These are phyloP conservation scores for Lodderomyces margitis DNA, from an alignment of 1,139 yeast genomes.

Conservation along the genomic window DNA sequence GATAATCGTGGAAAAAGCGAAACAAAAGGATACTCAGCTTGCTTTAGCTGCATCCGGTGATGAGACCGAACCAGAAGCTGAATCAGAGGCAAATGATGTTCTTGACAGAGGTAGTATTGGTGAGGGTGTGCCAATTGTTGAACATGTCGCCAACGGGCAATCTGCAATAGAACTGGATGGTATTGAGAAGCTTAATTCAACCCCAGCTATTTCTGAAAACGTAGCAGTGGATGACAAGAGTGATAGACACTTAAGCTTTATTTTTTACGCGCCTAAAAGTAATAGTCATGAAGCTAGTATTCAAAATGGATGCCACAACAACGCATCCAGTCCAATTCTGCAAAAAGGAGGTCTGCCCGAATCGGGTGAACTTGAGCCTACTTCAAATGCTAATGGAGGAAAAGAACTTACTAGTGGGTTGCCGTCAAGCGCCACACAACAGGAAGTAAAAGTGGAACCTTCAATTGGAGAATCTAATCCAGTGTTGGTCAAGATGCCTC, in stretches of 20 bases:
- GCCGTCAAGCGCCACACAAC: too few species aligned
- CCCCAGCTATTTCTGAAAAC: not conserved
- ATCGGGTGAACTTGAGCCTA: too few species aligned
- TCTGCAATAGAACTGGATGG: not conserved
- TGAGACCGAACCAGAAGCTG: constrained; percentile 1
- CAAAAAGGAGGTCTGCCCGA: not conserved
- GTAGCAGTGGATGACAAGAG: not conserved
- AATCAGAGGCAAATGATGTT: not conserved
- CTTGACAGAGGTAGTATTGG: not conserved
- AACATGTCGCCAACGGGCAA: not conserved
- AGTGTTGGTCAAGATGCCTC: too few species aligned
- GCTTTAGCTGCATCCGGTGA: constrained; percentile 3
- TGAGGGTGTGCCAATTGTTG: not conserved
- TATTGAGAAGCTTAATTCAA: not conserved
- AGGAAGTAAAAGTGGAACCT: too few species aligned
- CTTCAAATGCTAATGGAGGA: too few species aligned
- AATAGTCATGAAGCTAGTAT: not conserved
- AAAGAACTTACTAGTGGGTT: too few species aligned
- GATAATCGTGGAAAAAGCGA: not conserved
- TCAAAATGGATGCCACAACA: not conserved
- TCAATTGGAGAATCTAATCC: too few species aligned
- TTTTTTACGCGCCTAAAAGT: not conserved
- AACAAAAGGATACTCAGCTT: not conserved
- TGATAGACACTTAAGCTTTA: not conserved
- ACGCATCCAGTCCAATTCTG: not conserved